Conservation (phyloP, 139 green algal genomes). For the Coelastrella sp. region DNA sequence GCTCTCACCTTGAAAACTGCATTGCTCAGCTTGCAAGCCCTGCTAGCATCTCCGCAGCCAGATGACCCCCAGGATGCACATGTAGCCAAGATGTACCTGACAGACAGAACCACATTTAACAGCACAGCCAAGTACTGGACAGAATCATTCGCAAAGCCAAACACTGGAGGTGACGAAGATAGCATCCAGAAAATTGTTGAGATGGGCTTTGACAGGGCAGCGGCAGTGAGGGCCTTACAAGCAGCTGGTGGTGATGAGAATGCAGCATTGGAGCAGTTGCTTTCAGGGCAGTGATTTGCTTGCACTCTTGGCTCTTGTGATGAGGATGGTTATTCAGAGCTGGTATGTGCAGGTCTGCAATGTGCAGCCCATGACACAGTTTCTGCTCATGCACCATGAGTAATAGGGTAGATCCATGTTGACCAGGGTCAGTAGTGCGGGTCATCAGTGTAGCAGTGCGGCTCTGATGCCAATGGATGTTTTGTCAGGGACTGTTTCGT, state of each 20-base stretch:
- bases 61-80: slow-evolving; percentile 95
- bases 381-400: too few species aligned
- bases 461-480: too few species aligned
- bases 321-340: too few species aligned
- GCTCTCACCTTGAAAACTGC: slow-evolving; percentile 99
- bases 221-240: slow-evolving; percentile 67
- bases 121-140: slow-evolving; percentile 77
- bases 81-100: slow-evolving; percentile 93
- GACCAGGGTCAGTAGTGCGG: too few species aligned
- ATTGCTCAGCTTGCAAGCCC: slow-evolving; percentile 93
- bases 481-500: too few species aligned
- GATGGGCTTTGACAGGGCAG: slow-evolving; percentile 84
- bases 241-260: slow-evolving; percentile 76
- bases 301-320: too few species aligned
- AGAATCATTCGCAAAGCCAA: slow-evolving; percentile 61
- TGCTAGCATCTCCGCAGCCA: slow-evolving; percentile 92
- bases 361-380: too few species aligned
- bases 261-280: slow-evolving; percentile 81
- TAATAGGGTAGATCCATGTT: too few species aligned
- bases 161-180: slow-evolving; percentile 15
- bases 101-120: slow-evolving; percentile 70
- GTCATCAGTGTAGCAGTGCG: too few species aligned
- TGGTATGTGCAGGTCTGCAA: too few species aligned
- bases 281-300: slow-evolving; percentile 52
- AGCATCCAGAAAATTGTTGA: slow-evolving; percentile 70